These are phyloP conservation scores for Botrytis deweyae DNA, from an alignment of 2,329 filamentous ascomycete genomes.

Conservation along the genomic window DNA sequence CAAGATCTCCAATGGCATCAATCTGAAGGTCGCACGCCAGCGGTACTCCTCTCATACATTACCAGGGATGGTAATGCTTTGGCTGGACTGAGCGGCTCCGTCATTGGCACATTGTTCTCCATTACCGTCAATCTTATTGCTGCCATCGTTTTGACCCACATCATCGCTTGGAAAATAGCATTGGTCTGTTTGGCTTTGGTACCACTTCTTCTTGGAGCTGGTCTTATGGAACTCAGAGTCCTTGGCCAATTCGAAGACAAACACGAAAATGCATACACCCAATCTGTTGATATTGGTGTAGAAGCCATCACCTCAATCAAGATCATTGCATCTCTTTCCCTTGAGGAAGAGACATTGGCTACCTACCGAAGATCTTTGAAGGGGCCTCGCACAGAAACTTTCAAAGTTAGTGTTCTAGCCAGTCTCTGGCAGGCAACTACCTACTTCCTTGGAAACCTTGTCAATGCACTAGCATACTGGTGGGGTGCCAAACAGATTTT, in stretches of 20 bases:
- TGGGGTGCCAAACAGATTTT: constrained; percentile 73
- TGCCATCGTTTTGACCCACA: constrained; percentile 66
- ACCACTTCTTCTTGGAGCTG: constrained; percentile 63
- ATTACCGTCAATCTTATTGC: constrained; percentile 67
- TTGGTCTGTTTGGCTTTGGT: constrained; percentile 44
- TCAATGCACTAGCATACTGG: constrained; percentile 77
- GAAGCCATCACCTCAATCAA: constrained; percentile 66
- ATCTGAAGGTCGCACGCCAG: constrained; percentile 60
- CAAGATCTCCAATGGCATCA: constrained; percentile 73
- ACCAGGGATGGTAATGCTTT: constrained; percentile 68
- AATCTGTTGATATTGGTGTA: constrained; percentile 56
- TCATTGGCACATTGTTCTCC: constrained; percentile 66
- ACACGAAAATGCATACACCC: constrained; percentile 63
- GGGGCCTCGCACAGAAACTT: constrained; percentile 54
- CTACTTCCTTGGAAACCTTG: constrained; percentile 61
- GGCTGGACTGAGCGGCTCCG: constrained; percentile 66
- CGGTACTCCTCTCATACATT: constrained; percentile 63
- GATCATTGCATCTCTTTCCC: constrained; percentile 57
- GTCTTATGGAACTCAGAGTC: constrained; percentile 54
- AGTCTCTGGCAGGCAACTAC: constrained; percentile 51
- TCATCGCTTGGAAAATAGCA: constrained; percentile 73
- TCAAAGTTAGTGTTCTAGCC: constrained; percentile 49
- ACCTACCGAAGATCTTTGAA: constrained; percentile 55
- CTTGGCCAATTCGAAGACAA: constrained; percentile 61
- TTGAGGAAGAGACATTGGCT: constrained; percentile 53